Evolutionary conservation across 805 yeast genomes (phyloP), one percentile per base, ranked within the genome.

Genomic region (Teunomyces kruisii): DNA sequence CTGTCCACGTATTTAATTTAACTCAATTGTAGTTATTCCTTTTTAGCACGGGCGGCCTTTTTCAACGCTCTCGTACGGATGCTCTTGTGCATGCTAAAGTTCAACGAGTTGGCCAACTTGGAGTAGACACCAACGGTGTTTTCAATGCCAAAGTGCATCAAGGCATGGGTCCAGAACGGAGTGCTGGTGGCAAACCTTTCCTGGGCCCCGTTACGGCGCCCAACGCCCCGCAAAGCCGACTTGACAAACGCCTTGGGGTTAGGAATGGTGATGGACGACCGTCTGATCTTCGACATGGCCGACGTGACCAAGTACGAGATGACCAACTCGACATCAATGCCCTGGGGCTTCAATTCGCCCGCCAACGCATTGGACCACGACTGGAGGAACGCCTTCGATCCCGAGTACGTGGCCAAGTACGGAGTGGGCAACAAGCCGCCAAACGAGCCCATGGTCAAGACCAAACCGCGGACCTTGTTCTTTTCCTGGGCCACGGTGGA

Each of bases 401-500:
- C 99, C 14, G 97, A 86, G 72, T 94, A 94, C 9, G 91, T 86
- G 14, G 98, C 96, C 56, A 94, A 77, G 55, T 82, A 76, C 16
- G 99, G 98, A 9, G 96, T 84, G 45, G 99, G 98, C 39, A 88
- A 74, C 54, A 91, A 76, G 3, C 98, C 99, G 43, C 96, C 96
- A 61, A 94, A 92, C 3, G 98, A 92, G 37, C 98, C 97, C 97
- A 94, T 88, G 26, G 94, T 90, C 55, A 94, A 74, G 48, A 94
- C 80, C 57, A 94, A 77, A 32, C 96, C 96, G 50, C 80, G 78
- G n/a, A 65, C 52, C 22, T 65, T 62, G 46, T 73, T 70, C 30
- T 62, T 56, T 31, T 70, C 57, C 17, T 62, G 55, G 33, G 70
- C 67, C 19, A 80, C 75, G 33, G 87, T 78, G 12, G 73, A 68